phyloP scores from a whole-genome alignment of 192 early-diverging fungal species.

The Backusella westeae region DNA sequence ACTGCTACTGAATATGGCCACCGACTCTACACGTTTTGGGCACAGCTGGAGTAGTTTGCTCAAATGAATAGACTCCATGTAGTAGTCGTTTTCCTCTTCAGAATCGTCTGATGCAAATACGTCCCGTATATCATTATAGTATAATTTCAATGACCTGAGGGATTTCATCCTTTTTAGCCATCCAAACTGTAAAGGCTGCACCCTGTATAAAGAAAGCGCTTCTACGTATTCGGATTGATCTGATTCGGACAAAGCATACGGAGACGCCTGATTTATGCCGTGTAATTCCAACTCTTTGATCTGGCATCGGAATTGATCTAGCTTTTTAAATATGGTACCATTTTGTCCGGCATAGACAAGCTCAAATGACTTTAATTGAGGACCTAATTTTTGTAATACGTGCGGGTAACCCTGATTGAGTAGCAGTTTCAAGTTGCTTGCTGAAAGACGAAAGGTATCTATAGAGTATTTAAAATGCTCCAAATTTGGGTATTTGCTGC shows the following conservation, averaged over 20 bases:
- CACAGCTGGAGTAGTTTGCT: background rate
- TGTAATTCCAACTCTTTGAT: background rate
- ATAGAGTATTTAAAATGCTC: background rate
- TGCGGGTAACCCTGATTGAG: background rate
- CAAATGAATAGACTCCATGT: background rate
- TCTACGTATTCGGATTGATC: background rate
- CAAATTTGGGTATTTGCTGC: background rate
- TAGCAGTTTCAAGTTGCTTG: background rate
- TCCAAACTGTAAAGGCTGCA: background rate
- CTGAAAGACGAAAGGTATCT: background rate
- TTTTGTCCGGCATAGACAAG: background rate
- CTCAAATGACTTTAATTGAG: background rate
- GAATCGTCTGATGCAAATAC: background rate
- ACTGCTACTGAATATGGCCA: background rate
- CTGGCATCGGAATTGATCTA: background rate
- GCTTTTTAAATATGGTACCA: background rate
- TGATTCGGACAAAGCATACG: background rate
- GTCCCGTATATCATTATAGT: background rate
- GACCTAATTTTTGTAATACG: background rate
- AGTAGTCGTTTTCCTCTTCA: background rate
- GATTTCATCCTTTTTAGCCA: background rate
- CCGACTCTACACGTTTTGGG: background rate
- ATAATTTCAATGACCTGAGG: background rate
- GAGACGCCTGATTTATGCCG: background rate
- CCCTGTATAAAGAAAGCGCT: background rate